A percentile compares a stretch with the other conserved stretches of the same genome.
Conservation (phyloP, 1,284 basidiomycete species). For the Lignosus rhinocerotis region DNA sequence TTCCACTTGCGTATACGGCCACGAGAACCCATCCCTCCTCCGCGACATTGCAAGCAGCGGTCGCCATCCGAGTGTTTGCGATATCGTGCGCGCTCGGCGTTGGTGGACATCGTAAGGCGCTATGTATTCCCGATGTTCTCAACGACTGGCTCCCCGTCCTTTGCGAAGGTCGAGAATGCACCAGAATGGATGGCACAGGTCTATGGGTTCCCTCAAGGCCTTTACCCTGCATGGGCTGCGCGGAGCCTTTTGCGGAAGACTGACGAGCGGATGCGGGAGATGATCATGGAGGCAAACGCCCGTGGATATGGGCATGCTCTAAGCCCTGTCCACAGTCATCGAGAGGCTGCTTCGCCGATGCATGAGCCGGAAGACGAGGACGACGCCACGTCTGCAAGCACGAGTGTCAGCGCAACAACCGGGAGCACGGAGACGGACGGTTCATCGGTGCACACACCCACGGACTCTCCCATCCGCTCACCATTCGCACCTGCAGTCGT, state of each 20-base stretch:
- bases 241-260: slow-evolving; percentile 54
- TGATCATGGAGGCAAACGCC: slow-evolving; percentile 44
- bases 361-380: slow-evolving; percentile 33
- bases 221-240: slow-evolving; percentile 56
- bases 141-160: slow-evolving; percentile 24
- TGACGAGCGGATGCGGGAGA: slow-evolving; percentile 46
- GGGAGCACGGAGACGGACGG: slow-evolving; percentile 51
- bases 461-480: slow-evolving; percentile 32
- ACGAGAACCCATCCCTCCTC: slow-evolving; percentile 16
- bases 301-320: slow-evolving; percentile 27
- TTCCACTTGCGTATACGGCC: slow-evolving; percentile 22
- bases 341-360: not conserved
- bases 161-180: slow-evolving; percentile 4
- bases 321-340: slow-evolving; percentile 15
- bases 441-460: slow-evolving; percentile 56
- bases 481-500: slow-evolving; percentile 13
- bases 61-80: slow-evolving; percentile 43
- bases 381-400: slow-evolving; percentile 28
- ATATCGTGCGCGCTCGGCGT: slow-evolving; percentile 67
- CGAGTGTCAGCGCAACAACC: slow-evolving; percentile 31
- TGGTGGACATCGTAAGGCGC: slow-evolving; percentile 75
- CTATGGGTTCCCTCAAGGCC: slow-evolving; percentile 25
- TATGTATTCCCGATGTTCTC: slow-evolving; percentile 55
- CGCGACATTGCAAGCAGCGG: not conserved
- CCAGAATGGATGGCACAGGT: slow-evolving; percentile 36